Evolutionary conservation across 495 filamentous ascomycete genomes (phyloP).

Genomic region (Neurospora sp.): DNA sequence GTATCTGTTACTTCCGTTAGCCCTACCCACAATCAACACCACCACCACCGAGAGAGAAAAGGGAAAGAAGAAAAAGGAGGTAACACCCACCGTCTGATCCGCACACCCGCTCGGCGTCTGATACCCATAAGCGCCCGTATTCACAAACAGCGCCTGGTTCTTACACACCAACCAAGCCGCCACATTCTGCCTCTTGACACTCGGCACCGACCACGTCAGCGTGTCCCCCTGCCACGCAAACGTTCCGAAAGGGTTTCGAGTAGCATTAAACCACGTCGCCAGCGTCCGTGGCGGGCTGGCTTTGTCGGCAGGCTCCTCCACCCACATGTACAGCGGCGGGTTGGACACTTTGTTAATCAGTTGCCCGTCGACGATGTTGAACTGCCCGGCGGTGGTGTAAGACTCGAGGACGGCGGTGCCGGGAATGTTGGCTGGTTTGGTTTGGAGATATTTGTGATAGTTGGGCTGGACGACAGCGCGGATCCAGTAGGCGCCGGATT

Average conservation of each 20-base stretch:
- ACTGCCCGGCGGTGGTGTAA: constrained; percentile 50
- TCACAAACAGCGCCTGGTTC: constrained; percentile 45
- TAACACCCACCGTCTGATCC: constrained; percentile 46
- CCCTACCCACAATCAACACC: background rate
- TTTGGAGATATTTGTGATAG: constrained; percentile 56
- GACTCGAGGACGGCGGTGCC: constrained; percentile 42
- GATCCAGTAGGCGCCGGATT: constrained; percentile 49
- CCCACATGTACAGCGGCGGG: constrained; percentile 33
- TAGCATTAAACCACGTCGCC: constrained; percentile 39
- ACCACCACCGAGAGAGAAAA: background rate
- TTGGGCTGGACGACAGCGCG: constrained; percentile 49
- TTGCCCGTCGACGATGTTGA: constrained; percentile 46
- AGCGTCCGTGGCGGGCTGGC: constrained; percentile 35
- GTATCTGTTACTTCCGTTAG: constrained; percentile 12
- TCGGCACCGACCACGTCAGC: constrained; percentile 41
- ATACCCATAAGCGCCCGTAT: constrained; percentile 50
- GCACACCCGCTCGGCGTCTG: constrained; percentile 47
- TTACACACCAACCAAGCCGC: constrained; percentile 50
- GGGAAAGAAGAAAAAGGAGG: background rate
- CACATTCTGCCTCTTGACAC: constrained; percentile 41
- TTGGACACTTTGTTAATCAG: constrained; percentile 43
- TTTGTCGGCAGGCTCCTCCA: constrained; percentile 39
- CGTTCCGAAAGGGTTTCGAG: constrained; percentile 45
- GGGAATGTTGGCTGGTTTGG: constrained; percentile 35
- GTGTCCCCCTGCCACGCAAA: constrained; percentile 50